phyloP scores from a whole-genome alignment of 2,329 filamentous ascomycete species.

The Fusarium palustre region DNA sequence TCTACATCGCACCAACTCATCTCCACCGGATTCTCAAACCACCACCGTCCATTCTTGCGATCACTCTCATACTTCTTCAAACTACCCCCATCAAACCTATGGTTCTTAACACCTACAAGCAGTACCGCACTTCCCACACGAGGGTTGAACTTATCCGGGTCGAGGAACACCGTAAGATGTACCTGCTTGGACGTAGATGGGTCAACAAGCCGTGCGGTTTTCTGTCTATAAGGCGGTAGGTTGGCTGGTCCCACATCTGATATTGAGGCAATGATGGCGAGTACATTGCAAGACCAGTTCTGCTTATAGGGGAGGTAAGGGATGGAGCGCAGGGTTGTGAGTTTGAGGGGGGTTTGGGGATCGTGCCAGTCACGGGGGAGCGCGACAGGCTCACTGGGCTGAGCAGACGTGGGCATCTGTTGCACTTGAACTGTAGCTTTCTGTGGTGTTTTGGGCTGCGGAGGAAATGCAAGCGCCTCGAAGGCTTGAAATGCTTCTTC shows the following conservation, averaged over 20 bases:
- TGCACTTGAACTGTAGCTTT: slow-evolving; percentile 10
- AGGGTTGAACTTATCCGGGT: slow-evolving; percentile 62
- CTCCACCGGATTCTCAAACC: slow-evolving; percentile 61
- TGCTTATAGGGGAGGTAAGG: slow-evolving; percentile 66
- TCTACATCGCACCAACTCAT: slow-evolving; percentile 63
- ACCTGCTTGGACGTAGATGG: slow-evolving; percentile 65
- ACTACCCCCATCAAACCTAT: slow-evolving; percentile 63
- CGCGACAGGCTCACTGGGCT: slow-evolving; percentile 51
- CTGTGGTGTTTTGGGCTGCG: slow-evolving; percentile 23
- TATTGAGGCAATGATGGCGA: slow-evolving; percentile 62
- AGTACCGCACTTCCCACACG: slow-evolving; percentile 62
- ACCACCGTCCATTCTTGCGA: slow-evolving; percentile 57
- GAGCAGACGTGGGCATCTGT: slow-evolving; percentile 11
- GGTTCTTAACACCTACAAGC: slow-evolving; percentile 68
- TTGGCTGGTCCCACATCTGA: slow-evolving; percentile 62
- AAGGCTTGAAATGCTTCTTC: slow-evolving; percentile 55
- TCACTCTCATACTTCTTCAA: slow-evolving; percentile 60
- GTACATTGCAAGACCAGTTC: slow-evolving; percentile 68
- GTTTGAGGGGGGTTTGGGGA: slow-evolving; percentile 59
- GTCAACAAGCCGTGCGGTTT: slow-evolving; percentile 64
- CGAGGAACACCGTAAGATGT: slow-evolving; percentile 65
- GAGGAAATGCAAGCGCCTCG: slow-evolving; percentile 52
- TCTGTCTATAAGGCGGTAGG: slow-evolving; percentile 63
- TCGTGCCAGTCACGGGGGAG: slow-evolving; percentile 58
- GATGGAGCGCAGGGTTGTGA: slow-evolving; percentile 63